Evolutionary conservation across 352 stramenopile species (phyloP).

Genomic region (Phytopythium oedochilum): DNA sequence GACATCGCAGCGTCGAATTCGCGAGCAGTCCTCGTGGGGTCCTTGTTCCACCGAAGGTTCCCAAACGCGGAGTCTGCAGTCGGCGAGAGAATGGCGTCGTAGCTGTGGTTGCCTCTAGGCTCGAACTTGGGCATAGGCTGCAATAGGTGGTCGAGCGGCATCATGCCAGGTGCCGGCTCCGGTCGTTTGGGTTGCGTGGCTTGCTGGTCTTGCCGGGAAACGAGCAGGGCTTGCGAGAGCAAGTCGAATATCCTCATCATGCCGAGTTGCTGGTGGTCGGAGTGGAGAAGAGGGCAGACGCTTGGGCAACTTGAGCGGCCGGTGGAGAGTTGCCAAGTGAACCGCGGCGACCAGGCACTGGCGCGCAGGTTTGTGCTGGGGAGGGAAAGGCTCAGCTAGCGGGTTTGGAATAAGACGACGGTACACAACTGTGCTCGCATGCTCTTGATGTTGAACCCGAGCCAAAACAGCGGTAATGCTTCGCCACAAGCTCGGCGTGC

Average conservation of each 20-base stretch:
- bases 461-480: background rate
- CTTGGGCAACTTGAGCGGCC: background rate
- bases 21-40: background rate
- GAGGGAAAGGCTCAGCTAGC: background rate
- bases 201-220: background rate
- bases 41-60: background rate
- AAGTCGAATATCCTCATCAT: background rate
- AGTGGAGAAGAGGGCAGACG: background rate
- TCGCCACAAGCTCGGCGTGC: background rate
- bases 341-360: background rate
- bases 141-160: conserved; percentile 11
- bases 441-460: background rate
- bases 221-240: background rate
- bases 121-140: conserved; percentile 2
- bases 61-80: background rate
- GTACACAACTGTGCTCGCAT: background rate
- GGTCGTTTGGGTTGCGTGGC: background rate
- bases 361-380: background rate
- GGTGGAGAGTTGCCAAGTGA: background rate
- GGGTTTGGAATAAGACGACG: background rate
- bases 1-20: background rate
- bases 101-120: conserved; percentile 1
- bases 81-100: background rate
- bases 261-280: background rate
- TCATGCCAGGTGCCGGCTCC: background rate